phyloP scores from a whole-genome alignment of 495 filamentous ascomycete genomes.

The Penicillium egyptiacum region DNA sequence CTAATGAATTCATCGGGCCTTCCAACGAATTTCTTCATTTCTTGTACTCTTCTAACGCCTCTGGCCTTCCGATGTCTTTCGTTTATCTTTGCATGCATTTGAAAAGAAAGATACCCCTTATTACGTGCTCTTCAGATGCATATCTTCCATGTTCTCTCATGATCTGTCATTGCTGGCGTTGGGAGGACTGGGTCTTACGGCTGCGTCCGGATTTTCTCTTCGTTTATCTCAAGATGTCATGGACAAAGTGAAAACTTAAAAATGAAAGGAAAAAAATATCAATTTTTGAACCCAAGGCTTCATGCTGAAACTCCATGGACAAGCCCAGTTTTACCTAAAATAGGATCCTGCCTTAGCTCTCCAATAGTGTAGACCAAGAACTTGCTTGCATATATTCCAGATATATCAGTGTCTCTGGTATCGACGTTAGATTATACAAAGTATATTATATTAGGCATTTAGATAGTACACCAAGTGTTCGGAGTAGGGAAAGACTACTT shows the following conservation, averaged over 20 bases:
- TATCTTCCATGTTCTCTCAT: neutral
- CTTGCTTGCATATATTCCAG: neutral
- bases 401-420: constrained; percentile 4
- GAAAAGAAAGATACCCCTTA: constrained; percentile 21
- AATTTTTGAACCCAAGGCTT: neutral
- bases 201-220: neutral
- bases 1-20: constrained; percentile 4
- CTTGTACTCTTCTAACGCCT: neutral
- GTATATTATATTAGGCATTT: constrained; percentile 15
- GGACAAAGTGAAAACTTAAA: neutral
- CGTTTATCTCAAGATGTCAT: neutral
- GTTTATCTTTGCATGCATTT: constrained; percentile 9
- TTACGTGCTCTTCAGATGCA: constrained; percentile 1
- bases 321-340: too few species aligned
- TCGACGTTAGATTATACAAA: constrained; percentile 32
- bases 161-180: constrained; percentile 5
- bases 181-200: neutral
- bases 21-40: neutral
- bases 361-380: neutral
- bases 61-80: neutral
- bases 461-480: constrained; percentile 6
- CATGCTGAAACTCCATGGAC: neutral
- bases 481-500: constrained; percentile 48
- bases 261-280: neutral
- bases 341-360: neutral